Percentiles rank a stretch among this genome's conserved stretches.
These are phyloP conservation scores for Aureobasidium namibiae DNA, from an alignment of 2,329 filamentous ascomycete genomes.

Conservation along the genomic window DNA sequence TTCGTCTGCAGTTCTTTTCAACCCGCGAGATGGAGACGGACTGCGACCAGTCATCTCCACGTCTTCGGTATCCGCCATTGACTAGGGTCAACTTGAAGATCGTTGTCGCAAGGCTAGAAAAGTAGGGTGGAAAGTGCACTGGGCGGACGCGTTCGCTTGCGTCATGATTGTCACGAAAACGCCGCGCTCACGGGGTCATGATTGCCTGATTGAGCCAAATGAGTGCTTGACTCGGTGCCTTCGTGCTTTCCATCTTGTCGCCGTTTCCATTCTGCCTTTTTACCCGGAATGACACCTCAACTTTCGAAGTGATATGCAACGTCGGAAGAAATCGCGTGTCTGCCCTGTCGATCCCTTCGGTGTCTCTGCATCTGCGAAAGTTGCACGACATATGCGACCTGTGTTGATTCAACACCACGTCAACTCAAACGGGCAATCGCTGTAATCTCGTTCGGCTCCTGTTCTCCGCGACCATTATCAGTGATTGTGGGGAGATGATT, in stretches of 20 bases:
- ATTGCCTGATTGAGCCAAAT: neutral
- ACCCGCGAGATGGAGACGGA: conserved; percentile 23
- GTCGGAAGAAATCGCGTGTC: conserved; percentile 3
- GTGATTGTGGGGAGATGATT: neutral
- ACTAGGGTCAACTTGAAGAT: neutral
- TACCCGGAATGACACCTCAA: conserved; percentile 4
- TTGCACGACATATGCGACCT: neutral
- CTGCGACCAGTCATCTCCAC: neutral
- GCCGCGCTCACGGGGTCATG: conserved; percentile 2
- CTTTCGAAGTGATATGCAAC: neutral
- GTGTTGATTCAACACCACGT: too few species aligned
- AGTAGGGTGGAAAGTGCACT: neutral
- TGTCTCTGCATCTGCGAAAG: neutral
- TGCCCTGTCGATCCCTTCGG: conserved; percentile 3
- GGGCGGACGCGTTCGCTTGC: neutral
- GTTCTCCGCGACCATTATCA: neutral
- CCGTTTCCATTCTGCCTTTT: neutral
- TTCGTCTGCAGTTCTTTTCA: conserved; percentile 25
- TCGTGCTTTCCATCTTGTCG: too few species aligned
- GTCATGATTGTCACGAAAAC: conserved; percentile 5
- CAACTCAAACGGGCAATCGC: too few species aligned
- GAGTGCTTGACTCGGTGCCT: neutral
- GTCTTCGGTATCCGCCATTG: neutral
- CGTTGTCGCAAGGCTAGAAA: neutral
- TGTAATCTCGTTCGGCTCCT: neutral